phyloP scores from a whole-genome alignment of 2,329 filamentous ascomycete genomes.

The Epichloe elymi region DNA sequence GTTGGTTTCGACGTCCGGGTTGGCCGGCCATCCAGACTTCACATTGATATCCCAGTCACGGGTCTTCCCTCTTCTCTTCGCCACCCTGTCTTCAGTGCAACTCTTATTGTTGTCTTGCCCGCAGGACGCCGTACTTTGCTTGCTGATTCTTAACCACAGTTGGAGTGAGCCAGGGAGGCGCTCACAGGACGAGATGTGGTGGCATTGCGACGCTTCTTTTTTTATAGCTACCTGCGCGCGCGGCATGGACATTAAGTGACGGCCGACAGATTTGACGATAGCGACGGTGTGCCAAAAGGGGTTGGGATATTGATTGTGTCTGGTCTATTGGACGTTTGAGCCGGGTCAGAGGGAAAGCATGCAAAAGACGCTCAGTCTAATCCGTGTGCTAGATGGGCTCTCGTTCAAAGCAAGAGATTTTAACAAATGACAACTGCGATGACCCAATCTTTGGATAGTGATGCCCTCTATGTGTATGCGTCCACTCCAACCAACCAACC shows the following conservation, averaged over 20 bases:
- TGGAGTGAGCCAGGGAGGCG: neutral
- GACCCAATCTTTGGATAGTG: neutral
- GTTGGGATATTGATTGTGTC: conserved; percentile 1
- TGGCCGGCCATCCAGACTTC: conserved; percentile 4
- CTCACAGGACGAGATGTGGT: neutral
- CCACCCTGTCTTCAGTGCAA: neutral
- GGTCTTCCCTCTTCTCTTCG: neutral
- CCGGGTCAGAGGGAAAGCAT: neutral
- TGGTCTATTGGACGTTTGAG: neutral
- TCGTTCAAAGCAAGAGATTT: neutral
- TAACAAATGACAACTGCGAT: neutral
- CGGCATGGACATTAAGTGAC: conserved; percentile 5
- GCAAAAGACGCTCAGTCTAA: neutral
- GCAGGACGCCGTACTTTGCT: neutral
- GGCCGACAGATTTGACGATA: conserved; percentile 7
- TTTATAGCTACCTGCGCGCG: conserved; percentile 6
- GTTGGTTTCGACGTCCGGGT: neutral
- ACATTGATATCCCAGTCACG: neutral
- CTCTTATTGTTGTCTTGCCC: neutral
- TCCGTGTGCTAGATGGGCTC: neutral
- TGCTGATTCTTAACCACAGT: neutral
- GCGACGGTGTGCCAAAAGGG: conserved; percentile 8
- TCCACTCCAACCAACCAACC: neutral
- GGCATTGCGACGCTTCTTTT: conserved; percentile 1
- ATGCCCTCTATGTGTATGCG: conserved; percentile 1